Conservation (phyloP, 1,284 basidiomycete genomes). For the Cutaneotrichosporon cavernicola region DNA sequence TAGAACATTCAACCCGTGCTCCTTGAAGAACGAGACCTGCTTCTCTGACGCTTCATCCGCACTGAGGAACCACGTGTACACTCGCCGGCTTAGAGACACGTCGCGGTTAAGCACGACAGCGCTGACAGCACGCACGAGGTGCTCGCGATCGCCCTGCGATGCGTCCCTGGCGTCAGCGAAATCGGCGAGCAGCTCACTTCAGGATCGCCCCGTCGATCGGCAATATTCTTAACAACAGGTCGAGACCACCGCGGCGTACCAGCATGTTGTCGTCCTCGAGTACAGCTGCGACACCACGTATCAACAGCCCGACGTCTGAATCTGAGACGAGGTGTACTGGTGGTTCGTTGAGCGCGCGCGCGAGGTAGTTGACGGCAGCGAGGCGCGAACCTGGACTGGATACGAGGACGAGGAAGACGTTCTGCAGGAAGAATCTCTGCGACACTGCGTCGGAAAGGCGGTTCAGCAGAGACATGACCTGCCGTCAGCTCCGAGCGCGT, state of each 20-base stretch:
- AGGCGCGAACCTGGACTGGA: slow-evolving; percentile 83
- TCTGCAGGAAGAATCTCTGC: slow-evolving; percentile 88
- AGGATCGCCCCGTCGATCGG: slow-evolving; percentile 70
- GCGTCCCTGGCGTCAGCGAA: slow-evolving; percentile 46
- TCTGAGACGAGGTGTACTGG: slow-evolving; percentile 50
- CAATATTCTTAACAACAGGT: slow-evolving; percentile 73
- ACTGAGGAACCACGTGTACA: slow-evolving; percentile 92
- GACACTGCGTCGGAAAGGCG: slow-evolving; percentile 77
- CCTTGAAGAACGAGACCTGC: slow-evolving; percentile 69
- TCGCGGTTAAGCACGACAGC: slow-evolving; percentile 87
- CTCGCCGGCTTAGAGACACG: slow-evolving; percentile 83
- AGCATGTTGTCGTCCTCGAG: slow-evolving; percentile 87
- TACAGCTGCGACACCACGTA: slow-evolving; percentile 82
- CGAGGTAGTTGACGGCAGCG: slow-evolving; percentile 82
- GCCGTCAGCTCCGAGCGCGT: neutral
- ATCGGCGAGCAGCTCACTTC: slow-evolving; percentile 50
- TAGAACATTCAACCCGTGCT: slow-evolving; percentile 69
- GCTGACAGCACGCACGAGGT: slow-evolving; percentile 74
- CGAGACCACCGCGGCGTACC: slow-evolving; percentile 76
- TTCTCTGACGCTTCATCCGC: slow-evolving; percentile 69
- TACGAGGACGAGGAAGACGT: slow-evolving; percentile 88
- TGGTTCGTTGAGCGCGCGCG: slow-evolving; percentile 66
- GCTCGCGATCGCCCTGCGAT: slow-evolving; percentile 63
- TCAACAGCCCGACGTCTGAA: slow-evolving; percentile 84
- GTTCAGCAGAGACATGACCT: slow-evolving; percentile 83